Evolutionary conservation across 192 early-diverging fungal genomes (phyloP).

Genomic region (Umbelopsis isabellina): DNA sequence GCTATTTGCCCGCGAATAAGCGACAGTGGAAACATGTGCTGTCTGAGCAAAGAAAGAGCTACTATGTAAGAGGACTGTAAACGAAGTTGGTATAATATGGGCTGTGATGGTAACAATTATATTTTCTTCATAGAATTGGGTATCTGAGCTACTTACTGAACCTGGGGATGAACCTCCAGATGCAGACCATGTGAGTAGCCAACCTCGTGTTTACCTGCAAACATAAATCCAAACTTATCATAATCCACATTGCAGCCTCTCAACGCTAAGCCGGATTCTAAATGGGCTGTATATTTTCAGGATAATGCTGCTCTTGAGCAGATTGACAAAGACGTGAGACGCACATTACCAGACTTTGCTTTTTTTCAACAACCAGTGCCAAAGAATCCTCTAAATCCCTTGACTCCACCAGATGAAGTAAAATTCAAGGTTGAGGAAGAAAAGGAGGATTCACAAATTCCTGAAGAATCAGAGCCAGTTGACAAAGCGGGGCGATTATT

Average conservation of each 20-base stretch:
- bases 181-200: constrained; percentile 44
- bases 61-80: constrained; percentile 55
- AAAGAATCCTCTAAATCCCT: constrained; percentile 51
- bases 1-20: constrained; percentile 70
- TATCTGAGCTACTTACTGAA: constrained; percentile 66
- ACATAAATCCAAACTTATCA: background rate
- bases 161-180: constrained; percentile 50
- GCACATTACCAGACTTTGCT: constrained; percentile 74
- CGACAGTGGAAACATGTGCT: constrained; percentile 56
- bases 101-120: background rate
- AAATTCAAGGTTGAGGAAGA: background rate
- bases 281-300: constrained; percentile 66
- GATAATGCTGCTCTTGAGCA: constrained; percentile 67
- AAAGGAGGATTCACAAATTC: background rate
- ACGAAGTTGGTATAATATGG: background rate
- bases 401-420: constrained; percentile 41
- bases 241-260: constrained; percentile 35
- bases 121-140: constrained; percentile 47
- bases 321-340: constrained; percentile 76
- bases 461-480: background rate
- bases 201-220: background rate
- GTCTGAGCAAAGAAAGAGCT: constrained; percentile 50
- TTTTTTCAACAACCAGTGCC: constrained; percentile 75
- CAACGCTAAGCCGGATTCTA: constrained; percentile 50
- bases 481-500: constrained; percentile 4